Evolutionary conservation across 371 early-diverging fungal species (phyloP), one percentile per base, ranked within the genome.

Genomic region (Mortierella sp.): DNA sequence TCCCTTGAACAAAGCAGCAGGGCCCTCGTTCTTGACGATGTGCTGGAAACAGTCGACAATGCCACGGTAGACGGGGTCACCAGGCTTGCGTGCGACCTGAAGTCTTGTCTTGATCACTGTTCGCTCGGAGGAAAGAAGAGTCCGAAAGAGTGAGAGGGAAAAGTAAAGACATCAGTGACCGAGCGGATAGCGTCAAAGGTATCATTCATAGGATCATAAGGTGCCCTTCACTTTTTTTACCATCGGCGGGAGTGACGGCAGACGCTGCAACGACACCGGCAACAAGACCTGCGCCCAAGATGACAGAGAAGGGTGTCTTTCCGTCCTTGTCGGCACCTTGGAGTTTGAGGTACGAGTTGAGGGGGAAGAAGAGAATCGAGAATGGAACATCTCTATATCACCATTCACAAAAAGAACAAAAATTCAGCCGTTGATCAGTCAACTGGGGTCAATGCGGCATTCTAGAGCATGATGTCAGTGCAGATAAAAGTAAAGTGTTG

Each of bases 201-300:
- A 55, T 0, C 53, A 6, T 31, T 11, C 9, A 3, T 26, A 2
- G 19, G 1, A 19, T 58, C 2, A 5, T 29, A 26, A 19, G 16
- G 19, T 34, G 16, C 41, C 7, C 2, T 43, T 41, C 11, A n/a
- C n/a, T 14, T 24, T 14, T 24, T 64, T 26, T 83, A 83, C 84
- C 84, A 88, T 99, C 99, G 26, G 98, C 98, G 8, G 99, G 99
- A 1, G 99, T 98, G 50, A 97, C 96, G 48, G 98, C 92, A 83
- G 97, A 98, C 29, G 99, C 98, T 39, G 96, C 98, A 24, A 98
- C 98, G 93, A 99, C 97, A 86, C 99, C 99, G 63, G 99, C 96
- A 66, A 95, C 88, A 10, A 98, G 97, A 85, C 99, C 99, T 58
- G 98, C 92, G 50, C 92, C 87, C 64, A 99, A 89, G 10, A 99